Percentiles rank a stretch among this genome's conserved stretches.
phyloP scores from a whole-genome alignment of 1,284 basidiomycete genomes.

The Ganoderma sp. region DNA sequence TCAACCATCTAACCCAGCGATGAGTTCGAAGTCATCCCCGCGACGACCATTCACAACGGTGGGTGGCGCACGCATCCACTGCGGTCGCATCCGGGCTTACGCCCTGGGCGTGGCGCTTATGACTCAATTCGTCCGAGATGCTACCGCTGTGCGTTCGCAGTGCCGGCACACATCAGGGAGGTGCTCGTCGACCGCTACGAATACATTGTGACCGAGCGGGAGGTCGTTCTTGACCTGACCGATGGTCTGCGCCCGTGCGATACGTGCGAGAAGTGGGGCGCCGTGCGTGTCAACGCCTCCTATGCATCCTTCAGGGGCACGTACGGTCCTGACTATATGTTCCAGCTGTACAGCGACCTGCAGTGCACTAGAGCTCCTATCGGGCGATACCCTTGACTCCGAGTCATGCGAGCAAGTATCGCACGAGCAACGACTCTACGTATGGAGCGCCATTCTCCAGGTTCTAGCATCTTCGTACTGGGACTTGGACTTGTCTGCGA shows the following conservation, averaged over 20 bases:
- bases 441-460: too few relatives aligned
- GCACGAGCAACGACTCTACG: too few relatives aligned
- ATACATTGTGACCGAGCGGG: conserved; percentile 93
- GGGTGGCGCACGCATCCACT: conserved; percentile 39
- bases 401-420: too few relatives aligned
- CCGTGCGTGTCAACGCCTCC: conserved; percentile 57
- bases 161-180: conserved; percentile 80
- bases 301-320: too few relatives aligned
- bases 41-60: conserved; percentile 89
- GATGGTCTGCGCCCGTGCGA: conserved; percentile 87
- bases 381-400: too few relatives aligned
- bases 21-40: conserved; percentile 94
- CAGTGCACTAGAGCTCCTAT: too few relatives aligned
- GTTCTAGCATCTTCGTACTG: too few relatives aligned
- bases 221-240: conserved; percentile 89
- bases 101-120: not conserved
- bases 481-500: too few relatives aligned
- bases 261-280: conserved; percentile 89
- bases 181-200: conserved; percentile 86
- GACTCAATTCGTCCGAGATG: not conserved
- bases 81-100: not conserved
- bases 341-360: too few relatives aligned
- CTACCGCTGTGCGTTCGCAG: conserved; percentile 46
- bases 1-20: conserved; percentile 3
- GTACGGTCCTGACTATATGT: too few relatives aligned